These are phyloP conservation scores for Neurospora sp. DNA, from an alignment of 495 filamentous ascomycete genomes.

Conservation along the genomic window DNA sequence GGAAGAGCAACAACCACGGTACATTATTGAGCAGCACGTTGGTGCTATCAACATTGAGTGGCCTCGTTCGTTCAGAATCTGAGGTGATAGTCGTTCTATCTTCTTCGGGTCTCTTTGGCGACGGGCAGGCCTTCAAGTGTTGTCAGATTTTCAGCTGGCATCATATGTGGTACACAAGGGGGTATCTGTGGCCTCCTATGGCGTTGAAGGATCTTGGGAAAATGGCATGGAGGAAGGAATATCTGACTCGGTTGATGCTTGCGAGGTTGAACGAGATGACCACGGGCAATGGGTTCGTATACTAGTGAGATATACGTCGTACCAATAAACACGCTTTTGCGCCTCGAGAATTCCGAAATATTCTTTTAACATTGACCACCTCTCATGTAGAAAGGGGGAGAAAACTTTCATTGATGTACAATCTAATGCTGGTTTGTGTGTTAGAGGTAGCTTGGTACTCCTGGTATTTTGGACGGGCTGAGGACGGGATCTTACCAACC, in stretches of 20 bases:
- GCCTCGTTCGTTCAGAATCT: not conserved
- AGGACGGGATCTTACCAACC: too few relatives aligned
- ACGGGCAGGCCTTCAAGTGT: not conserved
- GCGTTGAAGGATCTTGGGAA: not conserved
- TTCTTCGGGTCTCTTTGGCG: not conserved
- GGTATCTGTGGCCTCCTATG: not conserved
- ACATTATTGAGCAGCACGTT: not conserved
- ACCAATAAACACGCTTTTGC: not conserved
- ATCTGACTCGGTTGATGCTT: not conserved
- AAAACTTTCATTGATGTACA: not conserved
- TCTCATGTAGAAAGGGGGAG: not conserved
- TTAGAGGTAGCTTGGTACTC: not conserved
- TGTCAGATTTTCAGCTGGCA: not conserved
- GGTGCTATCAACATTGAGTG: not conserved
- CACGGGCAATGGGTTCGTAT: not conserved
- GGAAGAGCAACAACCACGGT: fast-evolving
- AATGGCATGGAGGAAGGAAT: not conserved
- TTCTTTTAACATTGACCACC: not conserved
- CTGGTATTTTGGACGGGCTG: too few relatives aligned
- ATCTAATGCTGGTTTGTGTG: not conserved
- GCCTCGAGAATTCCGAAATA: not conserved
- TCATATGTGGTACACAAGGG: not conserved
- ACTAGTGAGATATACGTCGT: not conserved
- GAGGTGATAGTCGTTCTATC: not conserved
- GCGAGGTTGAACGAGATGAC: not conserved